Conservation (phyloP, 805 yeast genomes). For the Kazachstania bromeliacearum region DNA sequence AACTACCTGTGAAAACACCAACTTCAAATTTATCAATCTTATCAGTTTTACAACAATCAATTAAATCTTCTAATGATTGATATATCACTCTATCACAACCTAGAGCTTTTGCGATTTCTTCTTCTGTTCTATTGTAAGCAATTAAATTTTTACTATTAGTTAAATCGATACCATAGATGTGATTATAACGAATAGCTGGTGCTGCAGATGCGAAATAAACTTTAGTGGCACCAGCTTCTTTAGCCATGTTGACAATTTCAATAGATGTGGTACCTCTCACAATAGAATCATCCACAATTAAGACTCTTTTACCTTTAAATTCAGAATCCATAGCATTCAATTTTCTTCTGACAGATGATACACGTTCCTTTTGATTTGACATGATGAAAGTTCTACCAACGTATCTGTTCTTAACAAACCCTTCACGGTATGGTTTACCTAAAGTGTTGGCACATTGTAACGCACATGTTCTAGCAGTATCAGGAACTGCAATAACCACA, state of each 20-base stretch:
- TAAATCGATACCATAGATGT: conserved; percentile 93
- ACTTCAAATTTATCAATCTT: conserved; percentile 60
- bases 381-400: conserved; percentile 97
- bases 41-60: conserved; percentile 61
- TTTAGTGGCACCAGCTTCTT: conserved; percentile 91
- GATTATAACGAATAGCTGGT: conserved; percentile 94
- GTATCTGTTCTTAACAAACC: conserved; percentile 91
- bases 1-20: conserved; percentile 92
- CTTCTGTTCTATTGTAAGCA: conserved; percentile 69
- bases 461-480: conserved; percentile 94
- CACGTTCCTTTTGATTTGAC: conserved; percentile 95
- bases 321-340: conserved; percentile 94
- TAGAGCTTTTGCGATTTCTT: conserved; percentile 63
- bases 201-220: conserved; percentile 97
- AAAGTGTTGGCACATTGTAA: conserved; percentile 80
- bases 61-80: conserved; percentile 75
- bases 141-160: conserved; percentile 93
- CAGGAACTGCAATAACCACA: conserved; percentile 96
- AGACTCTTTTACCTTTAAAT: conserved; percentile 73
- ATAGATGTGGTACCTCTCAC: conserved; percentile 96
- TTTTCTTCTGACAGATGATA: conserved; percentile 88
- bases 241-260: conserved; percentile 97
- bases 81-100: conserved; percentile 90
- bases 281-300: conserved; percentile 92
- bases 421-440: conserved; percentile 84